Conservation (phyloP, 1,284 basidiomycete genomes). For the Apiotrichum veenhuisii region DNA sequence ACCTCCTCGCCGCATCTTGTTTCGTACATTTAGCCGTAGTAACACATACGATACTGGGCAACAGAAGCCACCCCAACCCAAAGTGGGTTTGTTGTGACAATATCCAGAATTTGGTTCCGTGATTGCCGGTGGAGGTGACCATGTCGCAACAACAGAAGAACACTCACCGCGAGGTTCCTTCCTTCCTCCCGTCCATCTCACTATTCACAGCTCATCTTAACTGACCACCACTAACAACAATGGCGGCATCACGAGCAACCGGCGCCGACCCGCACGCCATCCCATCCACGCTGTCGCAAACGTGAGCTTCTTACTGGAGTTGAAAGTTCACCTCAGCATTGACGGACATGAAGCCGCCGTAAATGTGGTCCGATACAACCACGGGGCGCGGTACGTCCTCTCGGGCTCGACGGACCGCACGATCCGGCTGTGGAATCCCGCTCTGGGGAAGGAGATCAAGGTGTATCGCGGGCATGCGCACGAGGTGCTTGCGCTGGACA, state of each 20-base stretch:
- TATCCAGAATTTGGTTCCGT: too few species aligned
- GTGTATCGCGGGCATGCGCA: constrained; percentile 85
- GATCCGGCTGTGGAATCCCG: constrained; percentile 87
- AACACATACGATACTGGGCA: too few species aligned
- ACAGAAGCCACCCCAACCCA: too few species aligned
- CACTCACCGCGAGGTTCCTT: too few species aligned
- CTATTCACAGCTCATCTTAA: not conserved
- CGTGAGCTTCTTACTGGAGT: constrained; percentile 12
- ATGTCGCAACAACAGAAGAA: not conserved
- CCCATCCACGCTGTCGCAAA: constrained; percentile 28
- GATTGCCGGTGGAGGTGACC: constrained; percentile 4
- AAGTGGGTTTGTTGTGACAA: constrained; percentile 1
- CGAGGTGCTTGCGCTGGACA: constrained; percentile 82
- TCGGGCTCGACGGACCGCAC: constrained; percentile 87
- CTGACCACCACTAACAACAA: not conserved
- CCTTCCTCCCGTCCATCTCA: too few species aligned
- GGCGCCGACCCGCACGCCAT: constrained; percentile 14
- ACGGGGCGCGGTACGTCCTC: constrained; percentile 80
- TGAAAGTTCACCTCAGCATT: constrained; percentile 29
- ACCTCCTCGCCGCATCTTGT: too few species aligned
- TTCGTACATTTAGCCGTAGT: too few species aligned
- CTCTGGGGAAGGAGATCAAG: constrained; percentile 80
- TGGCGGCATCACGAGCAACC: too few species aligned
- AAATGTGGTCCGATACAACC: constrained; percentile 78
- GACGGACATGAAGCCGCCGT: constrained; percentile 68